Evolutionary conservation across 352 stramenopile species (phyloP).

Genomic region (Phytopythium kandeliae): DNA sequence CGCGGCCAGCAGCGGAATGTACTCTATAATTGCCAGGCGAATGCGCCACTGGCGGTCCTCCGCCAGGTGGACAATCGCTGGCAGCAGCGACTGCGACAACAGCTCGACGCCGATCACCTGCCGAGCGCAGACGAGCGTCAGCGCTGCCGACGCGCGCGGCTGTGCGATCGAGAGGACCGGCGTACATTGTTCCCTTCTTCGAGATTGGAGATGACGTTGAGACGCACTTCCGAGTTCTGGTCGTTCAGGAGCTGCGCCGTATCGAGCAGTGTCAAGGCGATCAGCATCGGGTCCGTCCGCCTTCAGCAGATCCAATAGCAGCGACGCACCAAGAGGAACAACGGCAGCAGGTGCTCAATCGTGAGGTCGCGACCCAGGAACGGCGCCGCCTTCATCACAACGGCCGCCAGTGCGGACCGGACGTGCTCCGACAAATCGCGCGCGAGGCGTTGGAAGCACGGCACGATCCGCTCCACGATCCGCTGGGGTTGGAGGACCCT

Average conservation of each 20-base stretch:
- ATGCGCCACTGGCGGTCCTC: conserved; percentile 99
- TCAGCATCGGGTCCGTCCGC: conserved; percentile 5
- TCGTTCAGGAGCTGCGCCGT: conserved; percentile 89
- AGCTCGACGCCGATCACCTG: conserved; percentile 96
- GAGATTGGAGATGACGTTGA: conserved; percentile 99
- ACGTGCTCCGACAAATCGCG: conserved; percentile 97
- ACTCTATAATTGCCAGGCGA: conserved; percentile 97
- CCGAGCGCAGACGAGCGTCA: background rate
- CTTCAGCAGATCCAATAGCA: no score
- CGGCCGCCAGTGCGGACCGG: conserved; percentile 91
- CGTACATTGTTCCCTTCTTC: conserved; percentile 92
- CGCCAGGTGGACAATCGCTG: conserved; percentile 96
- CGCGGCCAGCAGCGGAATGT: conserved; percentile 95
- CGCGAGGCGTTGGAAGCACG: conserved; percentile 91
- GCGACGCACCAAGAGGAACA: conserved; percentile 88
- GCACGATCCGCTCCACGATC: conserved; percentile 70
- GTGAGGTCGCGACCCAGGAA: conserved; percentile 91
- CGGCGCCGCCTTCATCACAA: conserved; percentile 94
- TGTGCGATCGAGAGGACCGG: background rate
- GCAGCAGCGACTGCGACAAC: conserved; percentile 94
- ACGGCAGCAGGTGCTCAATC: conserved; percentile 92
- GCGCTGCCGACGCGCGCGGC: no score
- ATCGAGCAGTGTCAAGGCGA: background rate
- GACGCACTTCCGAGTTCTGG: conserved; percentile 95
- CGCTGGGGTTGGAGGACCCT: conserved; percentile 52